A percentile compares a stretch with the other conserved stretches of the same genome.
Evolutionary conservation across 1,139 yeast species (phyloP).

Genomic region (Saccharomyces hybrid): DNA sequence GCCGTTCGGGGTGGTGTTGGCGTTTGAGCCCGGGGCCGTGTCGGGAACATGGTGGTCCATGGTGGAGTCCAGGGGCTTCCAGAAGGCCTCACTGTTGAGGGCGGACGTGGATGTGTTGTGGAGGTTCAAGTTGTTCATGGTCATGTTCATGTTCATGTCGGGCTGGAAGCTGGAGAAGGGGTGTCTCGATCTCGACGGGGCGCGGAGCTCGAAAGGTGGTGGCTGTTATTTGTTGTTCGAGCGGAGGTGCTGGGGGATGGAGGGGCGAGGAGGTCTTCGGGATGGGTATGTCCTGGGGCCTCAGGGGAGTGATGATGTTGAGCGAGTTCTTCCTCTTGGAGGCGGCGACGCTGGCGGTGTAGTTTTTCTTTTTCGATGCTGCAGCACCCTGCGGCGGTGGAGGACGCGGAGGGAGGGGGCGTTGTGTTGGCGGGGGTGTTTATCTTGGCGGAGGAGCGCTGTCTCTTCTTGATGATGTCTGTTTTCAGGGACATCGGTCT

Average conservation of each 20-base stretch:
- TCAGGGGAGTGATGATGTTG: background rate
- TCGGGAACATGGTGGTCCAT: background rate
- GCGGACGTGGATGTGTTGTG: background rate
- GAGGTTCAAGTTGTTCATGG: background rate
- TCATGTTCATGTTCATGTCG: background rate
- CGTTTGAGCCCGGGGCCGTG: background rate
- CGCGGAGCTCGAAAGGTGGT: background rate
- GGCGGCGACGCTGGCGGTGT: background rate
- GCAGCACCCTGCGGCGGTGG: background rate
- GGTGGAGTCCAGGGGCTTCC: background rate
- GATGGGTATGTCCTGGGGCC: background rate
- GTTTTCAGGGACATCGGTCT: slow-evolving; percentile 86
- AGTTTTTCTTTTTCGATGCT: slow-evolving; percentile 1
- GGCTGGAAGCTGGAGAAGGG: background rate
- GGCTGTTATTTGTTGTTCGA: background rate
- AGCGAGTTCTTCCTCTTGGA: slow-evolving; percentile 1
- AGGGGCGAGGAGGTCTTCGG: background rate
- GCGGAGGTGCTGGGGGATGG: background rate
- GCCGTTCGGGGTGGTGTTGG: background rate
- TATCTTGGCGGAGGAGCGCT: slow-evolving; percentile 24
- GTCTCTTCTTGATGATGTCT: slow-evolving; percentile 82
- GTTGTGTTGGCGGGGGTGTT: slow-evolving; percentile 3
- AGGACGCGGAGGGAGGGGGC: background rate
- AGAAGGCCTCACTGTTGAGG: background rate
- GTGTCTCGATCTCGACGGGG: background rate